Evolutionary conservation across 1,139 yeast species (phyloP), one percentile per base, ranked within the genome.

Genomic region (Yamadazyma membranifaciens): DNA sequence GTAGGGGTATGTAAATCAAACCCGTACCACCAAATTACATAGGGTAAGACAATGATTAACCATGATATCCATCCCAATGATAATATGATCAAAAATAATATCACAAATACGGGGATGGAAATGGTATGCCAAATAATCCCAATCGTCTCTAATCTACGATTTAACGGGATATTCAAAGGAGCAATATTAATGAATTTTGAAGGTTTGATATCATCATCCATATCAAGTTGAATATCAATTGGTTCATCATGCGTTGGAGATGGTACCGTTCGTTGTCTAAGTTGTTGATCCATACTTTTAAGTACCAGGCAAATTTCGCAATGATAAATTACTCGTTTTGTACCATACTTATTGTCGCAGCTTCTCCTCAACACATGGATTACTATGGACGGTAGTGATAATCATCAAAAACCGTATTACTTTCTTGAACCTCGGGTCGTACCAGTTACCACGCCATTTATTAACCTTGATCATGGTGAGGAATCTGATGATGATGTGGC

Each of bases 111-210:
- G 0, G 94, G 88, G 34, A 91, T 82, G 3, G 87, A 74, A 20
- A 87, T 69, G 3, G 86, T 80, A 60, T 89, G 96, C 81, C 87
- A 79, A 4, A 87, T 72, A 15, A 91, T 80, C 1, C 83, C 83
- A 4, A 83, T 55, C 1, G 92, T 87, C 54, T 88, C 85, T 26
- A 84, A 57, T 39, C 96, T 63, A 47, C 84, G 69, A 16, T 63
- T 55, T 42, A 79, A 49, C 1, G 91, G 87, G 1, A 81, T 76
- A 31, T 65, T 60, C 34, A 80, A 53, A 0, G 86, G 84, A 0
- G 84, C 80, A 41, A 72, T 56, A 45, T 71, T 59, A 35, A 69
- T 43, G 26, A 52, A 46, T 27, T 38, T 38, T 25, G 36, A 41
- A 27, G 33, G 29, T 6, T 17, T 12, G 20, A 17, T 14, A 9